Conservation (phyloP, 23 red algal species). For the Gracilariopsis chorda region DNA sequence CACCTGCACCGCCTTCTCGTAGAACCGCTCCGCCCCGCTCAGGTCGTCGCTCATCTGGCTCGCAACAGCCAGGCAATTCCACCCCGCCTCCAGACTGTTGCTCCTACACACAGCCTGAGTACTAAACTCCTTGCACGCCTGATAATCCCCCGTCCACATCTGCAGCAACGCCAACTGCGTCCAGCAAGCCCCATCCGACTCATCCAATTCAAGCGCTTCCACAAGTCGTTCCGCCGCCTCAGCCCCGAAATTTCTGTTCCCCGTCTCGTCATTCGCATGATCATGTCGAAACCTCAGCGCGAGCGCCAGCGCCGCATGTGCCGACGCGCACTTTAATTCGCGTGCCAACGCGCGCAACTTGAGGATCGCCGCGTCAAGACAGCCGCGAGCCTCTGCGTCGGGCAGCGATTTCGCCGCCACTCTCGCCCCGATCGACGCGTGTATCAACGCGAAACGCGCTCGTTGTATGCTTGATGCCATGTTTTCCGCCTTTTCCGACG, state of each 20-base stretch:
- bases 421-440: constrained; percentile 44
- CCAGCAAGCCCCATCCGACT: constrained; percentile 45
- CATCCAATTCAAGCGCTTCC: constrained; percentile 46
- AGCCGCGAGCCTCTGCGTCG: neutral
- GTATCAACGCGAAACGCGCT: constrained; percentile 32
- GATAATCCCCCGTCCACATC: constrained; percentile 57
- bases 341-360: constrained; percentile 35
- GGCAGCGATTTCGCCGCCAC: neutral
- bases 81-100: constrained; percentile 34
- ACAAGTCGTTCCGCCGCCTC: constrained; percentile 72
- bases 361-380: constrained; percentile 31
- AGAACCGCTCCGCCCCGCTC: constrained; percentile 15
- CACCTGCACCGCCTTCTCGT: constrained; percentile 29
- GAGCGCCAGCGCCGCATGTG: constrained; percentile 30
- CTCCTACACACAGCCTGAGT: constrained; percentile 27
- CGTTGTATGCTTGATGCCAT: constrained; percentile 23
- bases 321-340: constrained; percentile 4
- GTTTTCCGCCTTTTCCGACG: constrained; percentile 34
- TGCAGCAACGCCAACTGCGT: constrained; percentile 65
- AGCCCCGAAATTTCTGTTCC: constrained; percentile 52
- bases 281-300: constrained; percentile 63
- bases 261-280: constrained; percentile 27
- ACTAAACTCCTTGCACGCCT: constrained; percentile 37
- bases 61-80: constrained; percentile 64
- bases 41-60: constrained; percentile 50